phyloP scores from a whole-genome alignment of 2,329 filamentous ascomycete species.

The Hymenoscyphus scutula region DNA sequence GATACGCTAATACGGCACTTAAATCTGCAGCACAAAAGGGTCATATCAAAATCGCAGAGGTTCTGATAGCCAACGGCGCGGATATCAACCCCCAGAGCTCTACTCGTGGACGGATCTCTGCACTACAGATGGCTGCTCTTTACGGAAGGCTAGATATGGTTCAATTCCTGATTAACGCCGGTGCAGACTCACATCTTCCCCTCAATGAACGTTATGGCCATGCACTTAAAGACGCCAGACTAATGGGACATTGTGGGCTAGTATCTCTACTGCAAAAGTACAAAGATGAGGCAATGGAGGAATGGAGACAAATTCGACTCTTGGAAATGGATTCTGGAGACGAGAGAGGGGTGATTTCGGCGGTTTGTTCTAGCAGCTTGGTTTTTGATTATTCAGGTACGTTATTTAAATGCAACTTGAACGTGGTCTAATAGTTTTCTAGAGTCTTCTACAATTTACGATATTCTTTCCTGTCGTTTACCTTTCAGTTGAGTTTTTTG shows the following conservation, averaged over 20 bases:
- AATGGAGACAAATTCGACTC: background rate
- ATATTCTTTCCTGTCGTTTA: background rate
- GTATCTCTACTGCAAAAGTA: background rate
- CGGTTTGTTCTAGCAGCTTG: background rate
- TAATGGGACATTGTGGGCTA: background rate
- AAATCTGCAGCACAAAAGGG: background rate
- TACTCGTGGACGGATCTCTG: too few species aligned
- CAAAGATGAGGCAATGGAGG: background rate
- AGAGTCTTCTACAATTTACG: background rate
- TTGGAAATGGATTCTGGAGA: background rate
- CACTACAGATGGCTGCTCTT: background rate
- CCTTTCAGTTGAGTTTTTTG: background rate
- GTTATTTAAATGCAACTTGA: background rate
- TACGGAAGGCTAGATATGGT: background rate
- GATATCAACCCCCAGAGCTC: background rate
- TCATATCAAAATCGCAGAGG: background rate
- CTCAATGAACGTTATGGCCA: background rate
- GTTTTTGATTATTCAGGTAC: background rate
- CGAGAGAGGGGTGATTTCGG: background rate
- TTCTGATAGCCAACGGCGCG: background rate
- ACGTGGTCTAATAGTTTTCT: background rate
- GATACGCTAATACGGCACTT: background rate
- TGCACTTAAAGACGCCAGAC: background rate
- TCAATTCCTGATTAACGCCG: background rate
- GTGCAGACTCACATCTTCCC: background rate